A percentile compares a stretch with the other conserved stretches of the same genome.
These are phyloP conservation scores for Heritiera littoralis DNA, from an alignment of 345 rosid species.

Conservation along the genomic window DNA sequence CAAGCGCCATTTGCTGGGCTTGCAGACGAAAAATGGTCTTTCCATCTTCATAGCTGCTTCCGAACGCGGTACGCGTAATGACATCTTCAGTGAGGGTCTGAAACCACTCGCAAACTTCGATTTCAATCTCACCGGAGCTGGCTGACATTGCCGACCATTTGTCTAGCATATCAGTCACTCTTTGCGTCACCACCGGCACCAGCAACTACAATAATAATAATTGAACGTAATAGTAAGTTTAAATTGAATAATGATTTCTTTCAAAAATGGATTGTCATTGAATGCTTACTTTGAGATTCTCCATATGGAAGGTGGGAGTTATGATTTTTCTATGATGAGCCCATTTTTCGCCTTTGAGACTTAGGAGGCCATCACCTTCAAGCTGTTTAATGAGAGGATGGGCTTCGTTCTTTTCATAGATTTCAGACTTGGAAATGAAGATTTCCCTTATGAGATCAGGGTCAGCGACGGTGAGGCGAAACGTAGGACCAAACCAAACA, in stretches of 20 bases:
- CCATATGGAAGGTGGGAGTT: conserved; percentile 73
- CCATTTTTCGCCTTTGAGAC: conserved; percentile 77
- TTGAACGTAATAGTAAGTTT: not conserved
- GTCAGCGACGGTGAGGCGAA: conserved; percentile 65
- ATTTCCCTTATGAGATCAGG: conserved; percentile 74
- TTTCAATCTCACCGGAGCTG: conserved; percentile 41
- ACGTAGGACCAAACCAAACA: conserved; percentile 78
- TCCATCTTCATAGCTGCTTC: conserved; percentile 76
- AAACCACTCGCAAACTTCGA: conserved; percentile 65
- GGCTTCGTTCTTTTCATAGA: conserved; percentile 57
- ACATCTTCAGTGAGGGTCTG: conserved; percentile 72
- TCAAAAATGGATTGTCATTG: not conserved
- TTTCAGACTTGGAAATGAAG: conserved; percentile 65
- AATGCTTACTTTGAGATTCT: conserved; percentile 69
- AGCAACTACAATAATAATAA: not conserved
- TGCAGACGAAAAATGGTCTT: conserved; percentile 71
- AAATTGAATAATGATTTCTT: not conserved
- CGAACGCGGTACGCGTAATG: conserved; percentile 74
- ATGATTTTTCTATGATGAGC: conserved; percentile 67
- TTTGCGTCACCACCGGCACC: conserved; percentile 19
- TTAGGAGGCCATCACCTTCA: conserved; percentile 70
- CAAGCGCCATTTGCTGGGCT: conserved; percentile 68
- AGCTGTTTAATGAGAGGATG: conserved; percentile 56
- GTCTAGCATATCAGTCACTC: conserved; percentile 21
- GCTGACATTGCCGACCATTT: conserved; percentile 23